phyloP scores from a whole-genome alignment of 2,329 filamentous ascomycete genomes.

The Trichophyton schoenleinii region DNA sequence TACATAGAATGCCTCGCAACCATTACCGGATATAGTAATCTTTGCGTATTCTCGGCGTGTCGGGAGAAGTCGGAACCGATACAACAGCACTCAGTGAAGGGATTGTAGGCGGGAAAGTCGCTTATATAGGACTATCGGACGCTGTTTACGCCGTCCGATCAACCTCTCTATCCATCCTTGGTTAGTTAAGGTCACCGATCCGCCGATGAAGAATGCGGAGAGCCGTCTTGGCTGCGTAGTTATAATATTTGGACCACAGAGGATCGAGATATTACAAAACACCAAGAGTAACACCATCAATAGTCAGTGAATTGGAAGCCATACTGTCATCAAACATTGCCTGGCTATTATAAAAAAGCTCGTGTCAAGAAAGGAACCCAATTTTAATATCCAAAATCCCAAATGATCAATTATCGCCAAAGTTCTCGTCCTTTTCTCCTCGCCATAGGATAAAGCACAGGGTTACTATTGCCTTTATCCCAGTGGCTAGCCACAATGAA shows the following conservation, averaged over 20 bases:
- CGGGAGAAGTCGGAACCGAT: background rate
- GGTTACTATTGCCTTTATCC: slow-evolving; percentile 25
- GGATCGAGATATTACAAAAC: background rate
- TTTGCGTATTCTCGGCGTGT: background rate
- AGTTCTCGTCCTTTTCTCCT: slow-evolving; percentile 10
- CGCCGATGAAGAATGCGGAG: background rate
- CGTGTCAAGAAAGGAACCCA: background rate
- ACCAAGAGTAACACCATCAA: background rate
- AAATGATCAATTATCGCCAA: background rate
- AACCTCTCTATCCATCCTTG: background rate
- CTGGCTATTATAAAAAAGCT: background rate
- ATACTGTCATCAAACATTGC: background rate
- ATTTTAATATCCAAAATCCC: background rate
- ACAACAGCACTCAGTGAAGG: background rate
- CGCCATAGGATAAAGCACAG: slow-evolving; percentile 29
- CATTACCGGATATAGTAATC: background rate
- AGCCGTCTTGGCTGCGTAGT: background rate
- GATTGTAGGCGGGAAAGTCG: background rate
- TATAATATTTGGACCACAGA: background rate
- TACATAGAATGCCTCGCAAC: background rate
- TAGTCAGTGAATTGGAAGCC: background rate
- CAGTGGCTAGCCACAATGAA: slow-evolving; percentile 31
- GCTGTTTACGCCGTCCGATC: background rate
- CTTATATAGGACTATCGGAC: background rate
- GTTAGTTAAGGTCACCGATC: background rate